Conservation (phyloP, 257 asterid species). For the Lantana camara region DNA sequence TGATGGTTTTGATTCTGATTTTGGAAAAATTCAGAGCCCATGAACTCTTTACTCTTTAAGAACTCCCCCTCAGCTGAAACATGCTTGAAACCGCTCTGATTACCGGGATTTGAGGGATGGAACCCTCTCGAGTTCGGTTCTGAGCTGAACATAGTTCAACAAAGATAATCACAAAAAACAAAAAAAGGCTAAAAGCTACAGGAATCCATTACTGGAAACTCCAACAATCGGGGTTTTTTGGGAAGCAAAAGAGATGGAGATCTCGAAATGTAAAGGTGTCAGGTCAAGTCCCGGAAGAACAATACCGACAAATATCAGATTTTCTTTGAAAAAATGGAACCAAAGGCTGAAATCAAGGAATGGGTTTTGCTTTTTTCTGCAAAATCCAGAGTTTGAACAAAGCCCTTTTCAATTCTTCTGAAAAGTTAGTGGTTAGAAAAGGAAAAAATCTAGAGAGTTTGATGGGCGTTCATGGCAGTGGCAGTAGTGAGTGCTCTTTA, state of each 20-base stretch:
- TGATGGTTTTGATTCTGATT: conserved; percentile 31
- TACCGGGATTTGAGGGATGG: conserved; percentile 22
- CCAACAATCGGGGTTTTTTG: neutral
- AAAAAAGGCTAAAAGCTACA: neutral
- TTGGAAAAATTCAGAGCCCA: conserved; percentile 49
- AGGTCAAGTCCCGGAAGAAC: too few species aligned
- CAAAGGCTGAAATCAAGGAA: neutral
- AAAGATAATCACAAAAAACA: neutral
- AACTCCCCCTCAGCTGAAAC: conserved; percentile 45
- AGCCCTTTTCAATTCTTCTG: neutral
- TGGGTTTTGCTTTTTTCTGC: neutral
- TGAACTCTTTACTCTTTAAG: conserved; percentile 33
- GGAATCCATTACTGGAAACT: conserved; percentile 22
- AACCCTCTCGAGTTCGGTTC: conserved; percentile 25
- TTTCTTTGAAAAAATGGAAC: neutral
- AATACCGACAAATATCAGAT: neutral
- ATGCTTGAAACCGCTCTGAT: conserved; percentile 31
- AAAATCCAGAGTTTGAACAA: conserved; percentile 9
- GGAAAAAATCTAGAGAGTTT: neutral
- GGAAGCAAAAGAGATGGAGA: conserved; percentile 1
- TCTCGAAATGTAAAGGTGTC: neutral
- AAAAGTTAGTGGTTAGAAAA: neutral
- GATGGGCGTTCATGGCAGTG: neutral
- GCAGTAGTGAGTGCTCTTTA: neutral
- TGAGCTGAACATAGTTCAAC: conserved; percentile 26